Base-by-base conservation (phyloP, 139 green algal genomes). In the Volvox reticuliferus region DNA sequence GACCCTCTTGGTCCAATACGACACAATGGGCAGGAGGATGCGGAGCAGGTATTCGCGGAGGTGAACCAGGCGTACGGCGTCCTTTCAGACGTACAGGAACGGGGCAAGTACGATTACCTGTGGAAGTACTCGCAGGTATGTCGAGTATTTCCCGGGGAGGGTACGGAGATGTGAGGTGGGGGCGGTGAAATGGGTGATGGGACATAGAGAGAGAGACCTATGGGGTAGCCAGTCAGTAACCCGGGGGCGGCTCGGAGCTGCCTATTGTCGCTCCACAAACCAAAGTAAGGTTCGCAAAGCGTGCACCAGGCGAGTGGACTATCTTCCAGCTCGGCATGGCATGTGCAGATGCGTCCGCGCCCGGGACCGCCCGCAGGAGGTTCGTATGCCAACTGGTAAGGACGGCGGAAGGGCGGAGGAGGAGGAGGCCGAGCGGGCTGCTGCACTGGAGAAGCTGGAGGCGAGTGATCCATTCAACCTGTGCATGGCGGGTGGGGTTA, bases 101-200 rank as follows among this genome's bases (percentile, higher is more conserved):
- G 84, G 12, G 37, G 37, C 26, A 50, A 55, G 68, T 89, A 89
- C 84, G 84, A 89, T 16, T 30, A 73, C 37, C 1, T 82, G 0
- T 89, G 84, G 84, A 65, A 36, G 36, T 89, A 81, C 68, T 5
- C 33, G n/a, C 37, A 89, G 84, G 82, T 88, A 79, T 19, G 44
- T 55, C 44, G 44, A 55, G 44, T 55, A 55, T 9, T 55, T 55
- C 44, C 44, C 9, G 5, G 5, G 44, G 44, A n/a, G 44, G 44
- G 5, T 55, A 55, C 5, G 44, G 44, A 55, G 68, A n/a, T 55
- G n/a, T n/a, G 76, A 24, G 32, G 76, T 24, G 63, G n/a, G 32
- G 36, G 37, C 78, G 33, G 28, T 9, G 44, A 55, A 55, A 55
- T 9, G 44, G 44, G 44, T 55, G 5, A 55, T 55, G 9, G 44